Base-by-base conservation (phyloP, 1,284 basidiomycete genomes). In the Pyrrhoderma noxium region DNA sequence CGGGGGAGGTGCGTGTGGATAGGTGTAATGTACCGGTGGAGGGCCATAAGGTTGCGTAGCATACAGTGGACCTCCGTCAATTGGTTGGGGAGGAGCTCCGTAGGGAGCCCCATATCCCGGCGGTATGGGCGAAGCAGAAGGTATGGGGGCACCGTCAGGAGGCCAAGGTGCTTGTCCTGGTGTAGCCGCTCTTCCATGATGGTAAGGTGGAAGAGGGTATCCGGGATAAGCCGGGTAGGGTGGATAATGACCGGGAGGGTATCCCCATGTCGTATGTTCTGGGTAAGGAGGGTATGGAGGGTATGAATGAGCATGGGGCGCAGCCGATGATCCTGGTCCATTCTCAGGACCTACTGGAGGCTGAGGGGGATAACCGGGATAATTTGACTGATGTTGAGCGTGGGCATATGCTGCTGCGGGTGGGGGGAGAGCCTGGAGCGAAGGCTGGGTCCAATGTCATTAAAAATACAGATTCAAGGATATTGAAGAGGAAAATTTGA, bases 51-150 rank as follows among this genome's bases (percentile, higher is more conserved):
- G 52, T 19, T 53, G 72, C 55, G 72, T 74, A 25, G 75, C 74
- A 55, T 74, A 76, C 34, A 62, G 66, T n/a, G 76, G 67, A 52
- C 72, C 70, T 25, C 74, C 74, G 59, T 79, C 76, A n/a, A 72
- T 66, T 27, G 70, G 64, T 19, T 73, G 52, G 8, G 62, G 59
- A 39, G 70, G 59, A 21, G 71, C 64, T 18, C 75, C 59, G 60
- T 84, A 84, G 3, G 42, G 35, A 11, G 14, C 68, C 71, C 82
- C 82, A 82, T 38, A 48, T 7, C n/a, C n/a, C n/a, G 47, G 38
- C 1, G 71, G 62, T 31, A 64, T 65, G 57, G 75, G 73, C 13
- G 69, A 11, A 36, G 21, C 38, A 5, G 37, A 16, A 37, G n/a
- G 11, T 34, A 14, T 11, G 45, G 22, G 19, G 51, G 38, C 34